These are phyloP conservation scores for Boletus subparvulus DNA, from an alignment of 768 basidiomycete species.

Conservation along the genomic window DNA sequence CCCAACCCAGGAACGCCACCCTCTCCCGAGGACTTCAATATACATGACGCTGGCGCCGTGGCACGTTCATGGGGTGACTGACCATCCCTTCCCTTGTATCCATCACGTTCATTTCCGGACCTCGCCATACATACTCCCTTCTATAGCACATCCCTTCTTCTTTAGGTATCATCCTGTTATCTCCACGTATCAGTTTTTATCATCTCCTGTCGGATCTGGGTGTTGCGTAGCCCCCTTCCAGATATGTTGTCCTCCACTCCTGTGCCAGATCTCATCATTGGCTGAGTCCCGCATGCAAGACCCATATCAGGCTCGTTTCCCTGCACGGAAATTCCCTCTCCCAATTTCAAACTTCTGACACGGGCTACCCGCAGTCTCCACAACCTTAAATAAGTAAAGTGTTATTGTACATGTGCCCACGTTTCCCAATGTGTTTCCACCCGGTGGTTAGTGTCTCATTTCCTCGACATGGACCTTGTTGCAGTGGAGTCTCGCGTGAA, in stretches of 20 bases:
- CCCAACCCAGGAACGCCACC: conserved; percentile 12
- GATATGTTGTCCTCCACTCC: conserved; percentile 27
- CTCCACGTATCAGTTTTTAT: conserved; percentile 31
- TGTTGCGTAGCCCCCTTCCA: conserved; percentile 25
- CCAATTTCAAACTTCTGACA: conserved; percentile 24
- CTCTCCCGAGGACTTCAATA: conserved; percentile 27
- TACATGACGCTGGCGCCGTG: conserved; percentile 34
- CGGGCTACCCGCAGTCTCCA: conserved; percentile 10
- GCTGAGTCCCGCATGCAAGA: conserved; percentile 14
- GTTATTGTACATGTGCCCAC: conserved; percentile 6
- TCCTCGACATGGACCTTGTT: conserved; percentile 28
- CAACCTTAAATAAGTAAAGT: conserved; percentile 16
- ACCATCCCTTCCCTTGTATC: conserved; percentile 13
- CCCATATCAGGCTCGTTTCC: conserved; percentile 9
- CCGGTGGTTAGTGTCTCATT: conserved; percentile 10
- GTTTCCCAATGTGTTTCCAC: conserved; percentile 9
- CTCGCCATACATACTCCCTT: conserved; percentile 18
- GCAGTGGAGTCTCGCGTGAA: conserved; percentile 3
- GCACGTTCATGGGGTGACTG: conserved; percentile 37
- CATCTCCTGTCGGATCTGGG: conserved; percentile 32
- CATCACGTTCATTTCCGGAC: conserved; percentile 35
- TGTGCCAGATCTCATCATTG: conserved; percentile 17
- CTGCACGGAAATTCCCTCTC: conserved; percentile 16
- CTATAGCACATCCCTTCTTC: conserved; percentile 19
- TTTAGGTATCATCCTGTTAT: conserved; percentile 31